Base-by-base conservation (phyloP, 108 stramenopile genomes). In the Nitzschia sp. region DNA sequence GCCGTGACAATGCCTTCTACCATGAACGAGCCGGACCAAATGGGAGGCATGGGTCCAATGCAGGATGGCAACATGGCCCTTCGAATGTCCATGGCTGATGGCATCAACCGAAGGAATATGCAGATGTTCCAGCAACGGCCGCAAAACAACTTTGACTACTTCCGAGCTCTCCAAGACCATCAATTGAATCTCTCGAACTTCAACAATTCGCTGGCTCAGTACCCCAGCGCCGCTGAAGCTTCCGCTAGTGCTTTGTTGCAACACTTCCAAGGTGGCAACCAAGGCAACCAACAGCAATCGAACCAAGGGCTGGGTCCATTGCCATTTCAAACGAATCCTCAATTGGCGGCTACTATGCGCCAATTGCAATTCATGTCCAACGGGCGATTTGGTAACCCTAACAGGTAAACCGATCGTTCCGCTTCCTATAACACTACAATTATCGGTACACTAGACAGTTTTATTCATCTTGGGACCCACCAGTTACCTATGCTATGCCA, bases 161-260 rank as follows among this genome's bases (percentile, higher is more conserved):
- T 65, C 34, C 24, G 50, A 3, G 51, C 50, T 14, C 29, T 65
- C 25, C 64, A 65, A 52, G 64, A 65, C 38, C 64, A 26, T 10
- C 64, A 37, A 21, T 12, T 52, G 8, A 51, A 25, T 40, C 39
- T 53, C 1, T 17, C 64, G 0, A 12, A 15, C 25, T 12, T 65
- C 9, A 22, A 53, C 15, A 52, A 15, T 1, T 34, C 64, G 15
- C 51, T 53, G 8, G 11, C 38, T 3, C 12, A 57, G 19, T 68
- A 68, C 22, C 55, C 67, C 25, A 56, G 67, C 40, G 67, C 55
- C 42, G 67, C 67, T 37, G 55, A 56, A 57, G 55, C 55, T 8
- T 57, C 67, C 11, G 54, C 67, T 10, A 68, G 29, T 57, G 55
- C 67, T n/a, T 26, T 68, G 21, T 26, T 56, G 17, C 38, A 57